Evolutionary conservation across 2,329 filamentous ascomycete genomes (phyloP), one percentile per base, ranked within the genome.

Genomic region (Cladosporium sp.): DNA sequence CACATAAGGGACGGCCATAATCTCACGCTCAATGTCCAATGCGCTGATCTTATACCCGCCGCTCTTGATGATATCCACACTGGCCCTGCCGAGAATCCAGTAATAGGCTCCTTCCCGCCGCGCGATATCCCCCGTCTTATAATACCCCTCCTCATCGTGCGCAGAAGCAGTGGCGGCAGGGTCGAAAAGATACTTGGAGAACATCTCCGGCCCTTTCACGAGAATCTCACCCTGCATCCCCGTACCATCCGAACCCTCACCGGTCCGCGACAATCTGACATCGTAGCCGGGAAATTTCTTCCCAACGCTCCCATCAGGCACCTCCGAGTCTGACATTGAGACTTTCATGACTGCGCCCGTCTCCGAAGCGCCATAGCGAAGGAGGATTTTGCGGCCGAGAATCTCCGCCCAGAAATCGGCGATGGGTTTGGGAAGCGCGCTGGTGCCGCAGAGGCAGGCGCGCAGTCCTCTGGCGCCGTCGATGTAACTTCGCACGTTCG

Each of bases 31-130:
- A 24, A 80, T 75, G 43, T 80, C 77, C 9, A 80, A 62, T 1
- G 77, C 77, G 0, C 73, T 77, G 30, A 80, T 74, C 62, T 80
- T 80, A 56, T 79, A 80, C 0, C 78, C 78, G 13, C 77, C 76
- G 1, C 73, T 75, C 55, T 80, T 80, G 60, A 81, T 78, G 27
- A 80, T 69, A 54, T 80, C 77, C 6, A 78, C 68, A 15, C 72
- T 76, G 8, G 73, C 75, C 9, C 77, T 70, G 7, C 77, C 78
- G 47, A 78, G 67, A 47, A 80, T 80, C 32, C 68, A 80, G 58
- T 79, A 80, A 53, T 64, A 77, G 60, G 54, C 73, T 53, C 67
- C 69, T 51, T 73, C 67, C 53, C 61, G 61, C 11, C 70, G 59
- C 17, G 64, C 65, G 22, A 68, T 66, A 43, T 68, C 65, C 15